Conservation (phyloP, 176 grass and related monocot species). For the Melocanna baccifera region DNA sequence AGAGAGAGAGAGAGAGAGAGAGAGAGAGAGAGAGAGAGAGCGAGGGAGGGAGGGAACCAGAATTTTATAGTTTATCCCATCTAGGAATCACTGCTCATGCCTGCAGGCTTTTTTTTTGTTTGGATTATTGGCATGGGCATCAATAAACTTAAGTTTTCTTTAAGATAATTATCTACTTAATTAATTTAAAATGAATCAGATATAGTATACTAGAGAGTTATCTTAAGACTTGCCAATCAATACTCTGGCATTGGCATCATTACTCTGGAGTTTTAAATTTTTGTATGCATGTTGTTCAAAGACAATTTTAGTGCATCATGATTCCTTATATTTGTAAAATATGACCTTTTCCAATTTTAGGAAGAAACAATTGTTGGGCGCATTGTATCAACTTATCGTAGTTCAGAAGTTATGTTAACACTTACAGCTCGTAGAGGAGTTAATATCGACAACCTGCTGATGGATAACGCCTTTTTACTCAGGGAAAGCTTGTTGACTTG, state of each 20-base stretch:
- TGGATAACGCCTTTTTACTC: constrained; percentile 34
- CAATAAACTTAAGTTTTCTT: neutral
- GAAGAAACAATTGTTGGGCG: neutral
- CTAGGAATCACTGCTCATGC: neutral
- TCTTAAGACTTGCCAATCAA: neutral
- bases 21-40: neutral
- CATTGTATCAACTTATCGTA: neutral
- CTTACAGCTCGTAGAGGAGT: neutral
- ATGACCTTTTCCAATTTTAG: neutral
- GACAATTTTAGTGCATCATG: constrained; percentile 7
- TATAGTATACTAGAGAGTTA: neutral
- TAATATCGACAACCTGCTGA: constrained; percentile 22
- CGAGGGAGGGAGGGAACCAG: no score
- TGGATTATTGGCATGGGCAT: neutral
- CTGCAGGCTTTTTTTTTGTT: neutral
- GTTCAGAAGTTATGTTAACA: neutral
- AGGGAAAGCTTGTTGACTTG: constrained; percentile 78
- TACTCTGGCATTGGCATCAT: no score
- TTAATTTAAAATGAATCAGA: constrained; percentile 1
- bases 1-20: neutral
- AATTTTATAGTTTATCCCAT: neutral
- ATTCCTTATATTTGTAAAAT: constrained; percentile 16
- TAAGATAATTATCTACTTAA: neutral
- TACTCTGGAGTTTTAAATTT: constrained; percentile 8
- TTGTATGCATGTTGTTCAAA: neutral